Evolutionary conservation across 169 alveolate genomes (phyloP).

Genomic region (Perkinsus marinus): DNA sequence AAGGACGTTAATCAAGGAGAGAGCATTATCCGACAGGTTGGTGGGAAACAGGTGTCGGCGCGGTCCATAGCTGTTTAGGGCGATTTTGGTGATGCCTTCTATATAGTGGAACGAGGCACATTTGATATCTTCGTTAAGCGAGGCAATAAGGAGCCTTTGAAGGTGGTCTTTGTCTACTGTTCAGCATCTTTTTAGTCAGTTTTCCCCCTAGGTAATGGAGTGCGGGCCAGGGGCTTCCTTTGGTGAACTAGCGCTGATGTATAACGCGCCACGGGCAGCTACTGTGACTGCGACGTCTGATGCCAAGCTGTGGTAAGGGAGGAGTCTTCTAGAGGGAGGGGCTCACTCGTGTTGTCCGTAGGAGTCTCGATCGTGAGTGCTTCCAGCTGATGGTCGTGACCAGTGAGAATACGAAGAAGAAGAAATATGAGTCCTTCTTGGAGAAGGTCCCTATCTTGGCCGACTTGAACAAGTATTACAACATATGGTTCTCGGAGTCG

Average conservation of each 20-base stretch:
- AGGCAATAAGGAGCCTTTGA: not conserved
- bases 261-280: constrained; percentile 55
- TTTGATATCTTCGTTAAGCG: not conserved
- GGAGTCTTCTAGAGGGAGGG: not conserved
- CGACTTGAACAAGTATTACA: not conserved
- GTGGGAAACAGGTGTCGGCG: not conserved
- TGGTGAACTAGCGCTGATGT: constrained; percentile 54
- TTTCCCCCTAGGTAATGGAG: not conserved
- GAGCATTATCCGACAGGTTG: not conserved
- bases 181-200: not conserved
- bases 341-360: not conserved
- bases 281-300: constrained; percentile 11
- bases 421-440: not conserved
- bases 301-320: not conserved
- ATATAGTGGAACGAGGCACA: not conserved
- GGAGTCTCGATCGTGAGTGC: not conserved
- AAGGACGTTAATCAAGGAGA: not conserved
- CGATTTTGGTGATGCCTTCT: not conserved
- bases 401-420: not conserved
- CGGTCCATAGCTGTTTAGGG: not conserved
- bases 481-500: not conserved
- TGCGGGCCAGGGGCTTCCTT: constrained; percentile 45
- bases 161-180: not conserved
- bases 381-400: not conserved
- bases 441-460: not conserved